Base-by-base conservation (phyloP, 495 filamentous ascomycete genomes). In the Parmelia sp. region DNA sequence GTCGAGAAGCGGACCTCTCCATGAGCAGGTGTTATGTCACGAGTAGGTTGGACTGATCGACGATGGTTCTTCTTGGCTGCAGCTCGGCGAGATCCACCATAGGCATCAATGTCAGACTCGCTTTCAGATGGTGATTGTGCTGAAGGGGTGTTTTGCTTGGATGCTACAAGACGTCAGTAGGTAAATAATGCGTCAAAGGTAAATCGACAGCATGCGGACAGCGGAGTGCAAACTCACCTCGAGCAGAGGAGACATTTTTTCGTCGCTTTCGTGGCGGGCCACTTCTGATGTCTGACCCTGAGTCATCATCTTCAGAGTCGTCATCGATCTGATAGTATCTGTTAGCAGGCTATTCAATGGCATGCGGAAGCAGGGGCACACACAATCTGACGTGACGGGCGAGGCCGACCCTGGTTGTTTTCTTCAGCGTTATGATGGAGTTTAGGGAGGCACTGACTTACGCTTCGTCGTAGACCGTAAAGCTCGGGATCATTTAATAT, bases 401-500 rank as follows among this genome's bases (percentile, higher is more conserved):
- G 80, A 53, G 84, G 82, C 66, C 86, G 83, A 69, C 80, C 76
- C 77, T 80, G 56, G 61, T 55, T 39, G n/a, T 15, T 36, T 31
- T 63, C 36, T 60, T 69, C 63, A 74, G 79, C 75, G 49, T 14
- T 17, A 55, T 57, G 37, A 44, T 23, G 37, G 31, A 29, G 37
- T 8, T 53, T 56, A 27, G 9, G 8, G 21, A 15, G 19, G 9
- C 17, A 65, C 66, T 27, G 63, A 73, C 88, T 62, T 86, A 92
- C 92, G 78, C 94, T 98, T 72, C 94, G 83, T 65, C 94, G 84
- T 58, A 99, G 79, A 23, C 93, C 94, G 76, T 97, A 98, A 25
- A 98, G 78, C 72, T 97, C 94, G n/a, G 94, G 94, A 72, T 98
- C 92, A 71, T 91, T 86, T 66, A 85, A 80, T 68, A 96, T 96